These are phyloP conservation scores for Umbelopsis vinacea DNA, from an alignment of 192 early-diverging fungal genomes.

Conservation along the genomic window DNA sequence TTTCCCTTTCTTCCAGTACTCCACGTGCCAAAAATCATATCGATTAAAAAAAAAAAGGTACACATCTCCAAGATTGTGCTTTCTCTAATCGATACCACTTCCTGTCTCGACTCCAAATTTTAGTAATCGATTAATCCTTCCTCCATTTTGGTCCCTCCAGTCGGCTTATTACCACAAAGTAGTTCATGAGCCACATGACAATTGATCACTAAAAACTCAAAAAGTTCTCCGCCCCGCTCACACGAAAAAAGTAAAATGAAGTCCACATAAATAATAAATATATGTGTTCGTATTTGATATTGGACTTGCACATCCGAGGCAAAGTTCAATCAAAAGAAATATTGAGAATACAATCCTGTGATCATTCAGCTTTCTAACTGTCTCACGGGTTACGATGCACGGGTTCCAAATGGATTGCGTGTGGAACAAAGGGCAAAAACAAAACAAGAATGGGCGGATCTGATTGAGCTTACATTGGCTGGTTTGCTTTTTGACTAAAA, in stretches of 20 bases:
- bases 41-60: neutral
- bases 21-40: conserved; percentile 19
- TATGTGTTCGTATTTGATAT: conserved; percentile 16
- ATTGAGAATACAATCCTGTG: conserved; percentile 7
- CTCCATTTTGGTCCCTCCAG: neutral
- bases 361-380: neutral
- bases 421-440: conserved; percentile 21
- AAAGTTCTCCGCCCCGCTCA: conserved; percentile 1
- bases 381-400: conserved; percentile 18
- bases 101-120: neutral
- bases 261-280: conserved; percentile 19
- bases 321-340: conserved; percentile 8
- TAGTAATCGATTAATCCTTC: neutral
- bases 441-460: neutral
- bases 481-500: neutral
- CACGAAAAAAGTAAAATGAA: conserved; percentile 7
- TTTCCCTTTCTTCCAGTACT: neutral
- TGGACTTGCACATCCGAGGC: neutral
- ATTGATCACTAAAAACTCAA: conserved; percentile 10
- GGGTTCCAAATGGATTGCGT: conserved; percentile 3
- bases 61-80: neutral
- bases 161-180: neutral
- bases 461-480: neutral
- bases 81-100: neutral
- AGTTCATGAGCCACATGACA: neutral